Evolutionary conservation across 148 eudicot genomes (phyloP), one percentile per base, ranked within the genome.

Genomic region (Tetragonia tetragonoides): DNA sequence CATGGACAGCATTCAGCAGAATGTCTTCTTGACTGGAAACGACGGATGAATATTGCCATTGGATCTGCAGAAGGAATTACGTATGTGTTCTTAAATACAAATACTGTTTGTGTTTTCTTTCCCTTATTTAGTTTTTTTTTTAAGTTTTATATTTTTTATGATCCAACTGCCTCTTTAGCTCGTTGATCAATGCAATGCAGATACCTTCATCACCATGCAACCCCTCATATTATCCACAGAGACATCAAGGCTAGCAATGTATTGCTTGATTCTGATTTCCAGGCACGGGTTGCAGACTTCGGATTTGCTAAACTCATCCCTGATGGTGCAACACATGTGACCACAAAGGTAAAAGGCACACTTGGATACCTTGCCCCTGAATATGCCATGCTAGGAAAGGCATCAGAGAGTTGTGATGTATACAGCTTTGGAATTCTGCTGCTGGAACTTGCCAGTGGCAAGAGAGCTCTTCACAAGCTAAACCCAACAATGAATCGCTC

Each of bases 161-260:
- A 23, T 64, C 42, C 8, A 42, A n/a, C 63, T 3, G 5, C 21
- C 66, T 78, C 56, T 24, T 62, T 49, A 71, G 49, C 65, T 41
- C 54, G 15, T 63, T 51, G 72, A 17, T 56, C 37, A 47, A 24
- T 54, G 7, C 76, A 44, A 24, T 78, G 81, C 86, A 95, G 99
- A 76, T 91, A 93, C 80, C 91, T 95, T 73, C 99, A 95, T 79
- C 89, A 87, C 77, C 87, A 90, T 79, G 94, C 93, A 12, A 91
- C 93, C 68, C 99, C 97, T 24, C 99, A 91, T 84, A 86, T 95
- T 57, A 95, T 95, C 82, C 99, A 95, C 82, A 47, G 99, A 81
- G 99, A 93, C 85, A 73, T 95, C 64, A 95, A 95, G 86, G 97
- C 94, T 3, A 95, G 97, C 85, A 95, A 95, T 65, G 88, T 95